Evolutionary conservation across 2,329 filamentous ascomycete genomes (phyloP).

Genomic region (Lecanosticta acicola): DNA sequence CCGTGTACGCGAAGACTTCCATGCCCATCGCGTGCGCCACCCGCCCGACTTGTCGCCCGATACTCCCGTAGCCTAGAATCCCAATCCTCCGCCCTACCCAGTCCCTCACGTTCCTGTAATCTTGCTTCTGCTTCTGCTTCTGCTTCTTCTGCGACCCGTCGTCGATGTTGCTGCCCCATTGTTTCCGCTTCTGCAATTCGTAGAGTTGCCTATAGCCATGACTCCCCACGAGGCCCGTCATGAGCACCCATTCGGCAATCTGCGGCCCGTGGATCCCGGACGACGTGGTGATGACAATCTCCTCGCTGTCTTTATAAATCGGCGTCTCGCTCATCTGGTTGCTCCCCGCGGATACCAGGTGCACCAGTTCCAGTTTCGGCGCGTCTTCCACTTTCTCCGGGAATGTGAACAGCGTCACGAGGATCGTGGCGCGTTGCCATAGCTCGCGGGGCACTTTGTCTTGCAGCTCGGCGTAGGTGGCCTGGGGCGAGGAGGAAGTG

Average conservation of each 20-base stretch:
- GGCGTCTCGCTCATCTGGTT: slow-evolving; percentile 51
- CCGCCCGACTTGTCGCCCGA: slow-evolving; percentile 50
- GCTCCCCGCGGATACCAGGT: slow-evolving; percentile 54
- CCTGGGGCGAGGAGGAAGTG: slow-evolving; percentile 20
- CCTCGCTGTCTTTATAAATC: slow-evolving; percentile 48
- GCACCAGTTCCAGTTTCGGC: slow-evolving; percentile 46
- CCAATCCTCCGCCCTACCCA: slow-evolving; percentile 55
- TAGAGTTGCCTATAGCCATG: slow-evolving; percentile 52
- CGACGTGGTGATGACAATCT: slow-evolving; percentile 52
- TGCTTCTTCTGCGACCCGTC: slow-evolving; percentile 9
- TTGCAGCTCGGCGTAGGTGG: slow-evolving; percentile 8
- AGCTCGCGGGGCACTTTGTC: slow-evolving; percentile 30
- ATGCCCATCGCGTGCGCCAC: slow-evolving; percentile 51
- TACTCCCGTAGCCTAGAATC: slow-evolving; percentile 58
- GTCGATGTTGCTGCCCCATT: slow-evolving; percentile 40
- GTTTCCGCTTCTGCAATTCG: slow-evolving; percentile 52
- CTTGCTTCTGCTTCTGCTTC: slow-evolving; percentile 7
- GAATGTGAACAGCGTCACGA: slow-evolving; percentile 45
- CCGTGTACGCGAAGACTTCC: slow-evolving; percentile 69
- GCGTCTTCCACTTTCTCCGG: slow-evolving; percentile 35
- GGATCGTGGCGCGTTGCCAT: slow-evolving; percentile 41
- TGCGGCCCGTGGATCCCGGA: slow-evolving; percentile 58
- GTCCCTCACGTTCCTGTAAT: slow-evolving; percentile 41
- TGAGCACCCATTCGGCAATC: slow-evolving; percentile 61
- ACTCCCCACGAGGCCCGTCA: slow-evolving; percentile 56